These are phyloP conservation scores for Sanghuangporus baumii DNA, from an alignment of 1,284 basidiomycete species.

Conservation along the genomic window DNA sequence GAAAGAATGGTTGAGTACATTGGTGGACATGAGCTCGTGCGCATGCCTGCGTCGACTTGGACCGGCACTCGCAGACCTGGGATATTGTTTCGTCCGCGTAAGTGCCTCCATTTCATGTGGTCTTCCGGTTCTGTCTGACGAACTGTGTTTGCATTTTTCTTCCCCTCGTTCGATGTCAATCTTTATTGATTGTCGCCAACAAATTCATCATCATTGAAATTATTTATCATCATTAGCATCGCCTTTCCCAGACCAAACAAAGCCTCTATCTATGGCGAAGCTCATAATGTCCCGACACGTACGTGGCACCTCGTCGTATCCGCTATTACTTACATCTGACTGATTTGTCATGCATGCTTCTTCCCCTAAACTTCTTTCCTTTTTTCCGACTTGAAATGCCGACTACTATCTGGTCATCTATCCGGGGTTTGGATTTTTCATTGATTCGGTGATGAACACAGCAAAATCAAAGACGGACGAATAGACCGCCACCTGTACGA, in stretches of 20 bases:
- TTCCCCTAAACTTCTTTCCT: background rate
- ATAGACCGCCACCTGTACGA: background rate
- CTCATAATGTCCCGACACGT: constrained; percentile 33
- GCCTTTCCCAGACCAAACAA: constrained; percentile 25
- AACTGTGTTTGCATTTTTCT: background rate
- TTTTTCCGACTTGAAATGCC: background rate
- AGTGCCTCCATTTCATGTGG: constrained; percentile 9
- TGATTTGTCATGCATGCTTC: background rate
- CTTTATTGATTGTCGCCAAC: background rate
- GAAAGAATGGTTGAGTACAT: constrained; percentile 16
- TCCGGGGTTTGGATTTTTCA: background rate
- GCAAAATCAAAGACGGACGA: constrained; percentile 8
- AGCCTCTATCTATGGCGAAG: constrained; percentile 32
- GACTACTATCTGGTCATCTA: background rate
- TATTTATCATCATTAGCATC: constrained; percentile 17
- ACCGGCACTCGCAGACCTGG: constrained; percentile 18
- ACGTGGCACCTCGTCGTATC: constrained; percentile 18
- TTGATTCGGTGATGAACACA: background rate
- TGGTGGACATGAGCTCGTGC: constrained; percentile 25
- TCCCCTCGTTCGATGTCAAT: background rate
- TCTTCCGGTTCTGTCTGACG: background rate
- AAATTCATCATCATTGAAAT: background rate
- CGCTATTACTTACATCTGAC: background rate
- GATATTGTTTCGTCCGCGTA: constrained; percentile 15
- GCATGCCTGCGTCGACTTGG: constrained; percentile 28